Evolutionary conservation across 495 filamentous ascomycete species (phyloP).

Genomic region (Aspergillus wentii): DNA sequence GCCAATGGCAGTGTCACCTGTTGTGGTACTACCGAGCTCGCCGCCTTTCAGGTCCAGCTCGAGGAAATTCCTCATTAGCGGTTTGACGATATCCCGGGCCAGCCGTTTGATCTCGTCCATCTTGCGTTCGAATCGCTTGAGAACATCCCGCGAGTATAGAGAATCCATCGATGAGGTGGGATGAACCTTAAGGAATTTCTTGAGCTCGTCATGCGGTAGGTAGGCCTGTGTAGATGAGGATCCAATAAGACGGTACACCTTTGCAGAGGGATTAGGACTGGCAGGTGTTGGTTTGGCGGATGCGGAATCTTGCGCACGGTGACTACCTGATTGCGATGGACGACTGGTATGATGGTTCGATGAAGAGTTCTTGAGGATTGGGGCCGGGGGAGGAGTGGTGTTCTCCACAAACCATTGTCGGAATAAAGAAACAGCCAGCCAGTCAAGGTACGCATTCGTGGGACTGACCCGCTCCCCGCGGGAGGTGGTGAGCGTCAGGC

Average conservation of each 20-base stretch:
- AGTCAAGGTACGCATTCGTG: constrained; percentile 73
- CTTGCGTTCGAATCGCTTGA: constrained; percentile 76
- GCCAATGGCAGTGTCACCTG: constrained; percentile 21
- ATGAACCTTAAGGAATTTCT: constrained; percentile 73
- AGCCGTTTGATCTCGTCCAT: constrained; percentile 82
- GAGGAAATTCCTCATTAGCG: constrained; percentile 77
- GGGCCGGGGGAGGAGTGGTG: constrained; percentile 62
- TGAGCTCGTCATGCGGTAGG: constrained; percentile 78
- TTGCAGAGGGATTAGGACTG: constrained; percentile 40
- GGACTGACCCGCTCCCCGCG: constrained; percentile 78
- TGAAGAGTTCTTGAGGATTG: constrained; percentile 38
- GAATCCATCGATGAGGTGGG: constrained; percentile 44
- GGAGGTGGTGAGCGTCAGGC: constrained; percentile 72
- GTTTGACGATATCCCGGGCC: constrained; percentile 77
- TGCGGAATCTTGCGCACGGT: constrained; percentile 10
- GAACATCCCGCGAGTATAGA: constrained; percentile 68
- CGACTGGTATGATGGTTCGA: constrained; percentile 19
- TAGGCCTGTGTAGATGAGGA: constrained; percentile 55
- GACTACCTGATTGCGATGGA: constrained; percentile 12
- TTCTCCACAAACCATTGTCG: constrained; percentile 88
- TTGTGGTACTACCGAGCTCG: constrained; percentile 22
- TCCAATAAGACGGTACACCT: constrained; percentile 69
- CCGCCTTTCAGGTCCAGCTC: constrained; percentile 63
- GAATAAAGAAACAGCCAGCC: constrained; percentile 80
- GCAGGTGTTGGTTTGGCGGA: constrained; percentile 13